Percentiles rank a stretch among this genome's conserved stretches.
Conservation (phyloP, 1,139 yeast genomes). For the Hansenula sp. region DNA sequence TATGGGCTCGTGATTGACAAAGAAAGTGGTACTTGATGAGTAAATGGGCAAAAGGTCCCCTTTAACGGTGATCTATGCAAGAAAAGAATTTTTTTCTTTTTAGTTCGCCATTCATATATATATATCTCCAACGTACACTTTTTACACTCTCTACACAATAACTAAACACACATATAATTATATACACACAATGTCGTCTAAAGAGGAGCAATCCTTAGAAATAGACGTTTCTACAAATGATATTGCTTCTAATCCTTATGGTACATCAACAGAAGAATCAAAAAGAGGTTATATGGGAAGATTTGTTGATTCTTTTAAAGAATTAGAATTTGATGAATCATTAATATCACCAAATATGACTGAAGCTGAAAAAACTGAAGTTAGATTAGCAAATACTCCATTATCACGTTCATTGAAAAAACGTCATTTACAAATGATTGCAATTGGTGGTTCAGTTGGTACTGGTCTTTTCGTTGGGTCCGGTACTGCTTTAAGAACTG, state of each 20-base stretch:
- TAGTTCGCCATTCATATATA: background rate
- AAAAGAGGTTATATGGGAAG: slow-evolving; percentile 5
- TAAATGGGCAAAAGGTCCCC: no score
- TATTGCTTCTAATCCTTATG: background rate
- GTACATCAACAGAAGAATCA: background rate
- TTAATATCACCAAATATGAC: slow-evolving; percentile 11
- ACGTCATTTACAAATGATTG: slow-evolving; percentile 61
- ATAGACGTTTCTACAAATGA: background rate
- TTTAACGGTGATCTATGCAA: no score
- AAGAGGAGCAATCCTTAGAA: background rate
- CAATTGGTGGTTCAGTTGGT: slow-evolving; percentile 64
- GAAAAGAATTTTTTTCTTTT: no score
- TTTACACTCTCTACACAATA: background rate
- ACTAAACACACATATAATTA: background rate
- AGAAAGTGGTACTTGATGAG: background rate
- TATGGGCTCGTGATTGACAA: background rate
- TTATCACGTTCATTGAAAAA: slow-evolving; percentile 23
- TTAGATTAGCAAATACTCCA: slow-evolving; percentile 20
- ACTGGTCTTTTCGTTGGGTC: slow-evolving; percentile 61
- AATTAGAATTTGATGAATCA: slow-evolving; percentile 9
- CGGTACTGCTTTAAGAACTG: slow-evolving; percentile 54
- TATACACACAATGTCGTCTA: background rate
- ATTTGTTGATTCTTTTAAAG: slow-evolving; percentile 5
- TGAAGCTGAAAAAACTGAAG: slow-evolving; percentile 11
- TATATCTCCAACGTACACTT: background rate